phyloP scores from a whole-genome alignment of 176 grass and related monocot genomes.

The Phragmites australis region DNA sequence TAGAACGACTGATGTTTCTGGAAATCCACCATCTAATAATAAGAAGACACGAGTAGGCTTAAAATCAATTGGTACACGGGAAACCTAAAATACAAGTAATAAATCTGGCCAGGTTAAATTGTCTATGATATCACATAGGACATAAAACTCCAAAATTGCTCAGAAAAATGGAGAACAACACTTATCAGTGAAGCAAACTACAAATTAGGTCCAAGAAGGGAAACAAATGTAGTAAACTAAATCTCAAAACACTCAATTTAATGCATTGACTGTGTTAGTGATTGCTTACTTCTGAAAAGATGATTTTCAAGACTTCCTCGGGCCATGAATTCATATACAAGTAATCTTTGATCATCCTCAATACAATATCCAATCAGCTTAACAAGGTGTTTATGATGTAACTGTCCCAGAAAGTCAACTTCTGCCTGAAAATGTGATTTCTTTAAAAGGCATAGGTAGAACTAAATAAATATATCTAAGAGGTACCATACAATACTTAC shows the following conservation, averaged over 20 bases:
- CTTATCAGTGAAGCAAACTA: slow-evolving; percentile 2
- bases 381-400: slow-evolving; percentile 97
- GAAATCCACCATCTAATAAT: background rate
- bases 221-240: background rate
- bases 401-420: slow-evolving; percentile 91
- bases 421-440: slow-evolving; percentile 66
- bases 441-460: slow-evolving; percentile 19
- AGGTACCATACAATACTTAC: slow-evolving; percentile 50
- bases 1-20: background rate
- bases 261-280: background rate
- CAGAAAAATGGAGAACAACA: background rate
- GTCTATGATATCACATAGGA: background rate
- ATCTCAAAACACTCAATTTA: background rate
- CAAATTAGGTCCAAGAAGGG: background rate
- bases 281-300: slow-evolving; percentile 93
- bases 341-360: slow-evolving; percentile 91
- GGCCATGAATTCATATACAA: slow-evolving; percentile 99
- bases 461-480: background rate
- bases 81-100: background rate
- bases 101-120: background rate
- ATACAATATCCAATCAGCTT: slow-evolving; percentile 99
- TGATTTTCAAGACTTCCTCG: slow-evolving; percentile 99
- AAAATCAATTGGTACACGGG: background rate
- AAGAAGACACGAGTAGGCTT: background rate
- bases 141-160: background rate